phyloP scores from a whole-genome alignment of 2,329 filamentous ascomycete species.

The Sporothrix mexicana region DNA sequence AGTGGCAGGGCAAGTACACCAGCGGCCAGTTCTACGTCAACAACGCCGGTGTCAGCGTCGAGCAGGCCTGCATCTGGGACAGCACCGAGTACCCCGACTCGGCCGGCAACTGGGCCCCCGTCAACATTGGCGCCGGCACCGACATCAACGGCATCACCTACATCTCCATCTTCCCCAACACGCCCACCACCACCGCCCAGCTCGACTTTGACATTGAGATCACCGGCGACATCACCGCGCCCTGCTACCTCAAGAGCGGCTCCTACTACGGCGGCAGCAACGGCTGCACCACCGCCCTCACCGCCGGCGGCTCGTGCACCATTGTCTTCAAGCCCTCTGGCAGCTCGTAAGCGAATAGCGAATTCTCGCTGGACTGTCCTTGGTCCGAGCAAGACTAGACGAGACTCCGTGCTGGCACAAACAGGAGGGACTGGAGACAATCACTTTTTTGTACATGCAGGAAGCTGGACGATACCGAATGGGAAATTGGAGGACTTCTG shows the following conservation, averaged over 20 bases:
- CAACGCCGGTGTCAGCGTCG: conserved; percentile 69
- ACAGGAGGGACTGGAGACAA: background rate
- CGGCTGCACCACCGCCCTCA: conserved; percentile 68
- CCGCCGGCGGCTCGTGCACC: conserved; percentile 31
- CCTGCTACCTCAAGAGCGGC: conserved; percentile 71
- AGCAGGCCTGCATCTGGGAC: conserved; percentile 78
- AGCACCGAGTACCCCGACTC: conserved; percentile 56
- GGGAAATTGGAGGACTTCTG: background rate
- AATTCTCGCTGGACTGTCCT: too few relatives aligned
- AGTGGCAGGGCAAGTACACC: conserved; percentile 74
- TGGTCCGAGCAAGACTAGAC: too few relatives aligned
- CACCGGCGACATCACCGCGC: conserved; percentile 62
- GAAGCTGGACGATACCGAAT: background rate
- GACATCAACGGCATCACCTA: conserved; percentile 69
- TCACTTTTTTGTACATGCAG: conserved; percentile 6
- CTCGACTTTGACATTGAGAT: conserved; percentile 84
- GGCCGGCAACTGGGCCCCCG: conserved; percentile 83
- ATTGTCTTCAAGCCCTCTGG: conserved; percentile 33
- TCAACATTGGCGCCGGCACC: conserved; percentile 83
- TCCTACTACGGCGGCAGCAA: conserved; percentile 62
- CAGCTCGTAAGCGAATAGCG: conserved; percentile 31
- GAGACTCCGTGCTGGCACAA: too few relatives aligned
- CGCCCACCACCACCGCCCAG: conserved; percentile 70
- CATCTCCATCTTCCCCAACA: conserved; percentile 84
- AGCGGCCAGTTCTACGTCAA: conserved; percentile 98